A percentile compares a stretch with the other conserved stretches of the same genome.
Conservation (phyloP, 169 alveolate genomes). For the Amoebophrya sp. region DNA sequence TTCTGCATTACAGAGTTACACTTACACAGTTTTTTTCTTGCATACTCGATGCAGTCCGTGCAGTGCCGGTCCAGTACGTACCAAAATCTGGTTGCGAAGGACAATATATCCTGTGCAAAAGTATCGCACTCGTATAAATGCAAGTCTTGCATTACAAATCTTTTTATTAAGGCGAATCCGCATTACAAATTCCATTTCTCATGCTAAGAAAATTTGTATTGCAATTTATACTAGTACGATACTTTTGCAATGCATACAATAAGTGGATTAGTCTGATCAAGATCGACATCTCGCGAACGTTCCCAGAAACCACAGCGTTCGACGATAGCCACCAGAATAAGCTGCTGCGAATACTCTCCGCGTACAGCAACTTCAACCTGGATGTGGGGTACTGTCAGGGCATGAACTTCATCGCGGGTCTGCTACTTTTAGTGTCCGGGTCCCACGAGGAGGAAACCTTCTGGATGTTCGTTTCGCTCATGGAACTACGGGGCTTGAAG, state of each 20-base stretch:
- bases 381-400: slow-evolving; percentile 72
- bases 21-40: too few relatives aligned
- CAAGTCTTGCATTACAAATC: too few relatives aligned
- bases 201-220: too few relatives aligned
- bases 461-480: slow-evolving; percentile 52
- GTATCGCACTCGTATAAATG: too few relatives aligned
- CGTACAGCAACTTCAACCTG: slow-evolving; percentile 57
- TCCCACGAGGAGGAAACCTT: slow-evolving; percentile 53
- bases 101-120: too few relatives aligned
- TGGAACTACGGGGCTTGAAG: slow-evolving; percentile 47
- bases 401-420: slow-evolving; percentile 68
- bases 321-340: slow-evolving; percentile 48
- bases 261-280: slow-evolving; percentile 15
- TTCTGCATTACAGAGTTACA: too few relatives aligned
- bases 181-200: too few relatives aligned
- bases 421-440: slow-evolving; percentile 53
- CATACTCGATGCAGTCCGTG: too few relatives aligned
- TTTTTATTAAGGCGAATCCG: too few relatives aligned
- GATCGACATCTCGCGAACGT: background rate
- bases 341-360: slow-evolving; percentile 60
- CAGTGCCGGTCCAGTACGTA: background rate
- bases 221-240: too few relatives aligned
- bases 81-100: background rate
- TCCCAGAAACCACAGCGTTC: background rate
- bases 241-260: too few relatives aligned